Evolutionary conservation across 1,284 basidiomycete species (phyloP).

Genomic region (Vanrija sp.): DNA sequence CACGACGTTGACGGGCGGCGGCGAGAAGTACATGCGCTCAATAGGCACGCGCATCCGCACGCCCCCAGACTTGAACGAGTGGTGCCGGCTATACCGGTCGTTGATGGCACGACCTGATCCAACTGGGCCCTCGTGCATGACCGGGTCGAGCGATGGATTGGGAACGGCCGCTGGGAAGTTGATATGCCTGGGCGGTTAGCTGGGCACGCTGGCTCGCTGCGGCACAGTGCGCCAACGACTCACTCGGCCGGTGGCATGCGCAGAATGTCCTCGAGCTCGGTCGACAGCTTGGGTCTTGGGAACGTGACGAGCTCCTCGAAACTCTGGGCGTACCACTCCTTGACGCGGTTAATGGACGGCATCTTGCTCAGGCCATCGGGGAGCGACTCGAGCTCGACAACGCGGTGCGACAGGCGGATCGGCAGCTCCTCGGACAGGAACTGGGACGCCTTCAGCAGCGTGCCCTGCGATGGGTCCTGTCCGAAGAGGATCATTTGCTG

Average conservation of each 20-base stretch:
- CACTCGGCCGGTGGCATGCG: slow-evolving; percentile 53
- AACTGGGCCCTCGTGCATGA: slow-evolving; percentile 39
- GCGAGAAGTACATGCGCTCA: slow-evolving; percentile 74
- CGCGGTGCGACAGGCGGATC: slow-evolving; percentile 89
- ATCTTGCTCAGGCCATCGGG: slow-evolving; percentile 88
- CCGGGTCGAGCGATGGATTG: slow-evolving; percentile 48
- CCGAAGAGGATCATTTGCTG: slow-evolving; percentile 85
- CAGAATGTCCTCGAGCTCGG: slow-evolving; percentile 65
- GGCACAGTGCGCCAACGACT: background rate
- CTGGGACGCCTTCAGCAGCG: slow-evolving; percentile 76
- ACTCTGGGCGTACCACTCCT: slow-evolving; percentile 98
- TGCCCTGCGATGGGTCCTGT: slow-evolving; percentile 61
- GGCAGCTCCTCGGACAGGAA: slow-evolving; percentile 77
- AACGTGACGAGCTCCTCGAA: slow-evolving; percentile 93
- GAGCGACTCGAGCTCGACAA: slow-evolving; percentile 92
- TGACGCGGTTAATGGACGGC: slow-evolving; percentile 91
- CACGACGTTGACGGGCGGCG: slow-evolving; percentile 59
- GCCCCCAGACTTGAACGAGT: slow-evolving; percentile 15
- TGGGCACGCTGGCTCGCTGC: background rate
- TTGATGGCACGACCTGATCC: slow-evolving; percentile 5
- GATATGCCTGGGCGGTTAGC: slow-evolving; percentile 10
- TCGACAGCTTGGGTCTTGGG: slow-evolving; percentile 67
- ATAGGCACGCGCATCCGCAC: slow-evolving; percentile 42
- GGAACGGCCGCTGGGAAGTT: slow-evolving; percentile 42
- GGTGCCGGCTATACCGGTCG: slow-evolving; percentile 14